phyloP scores from a whole-genome alignment of 768 basidiomycete species.

The Fomitopsis pulvina region DNA sequence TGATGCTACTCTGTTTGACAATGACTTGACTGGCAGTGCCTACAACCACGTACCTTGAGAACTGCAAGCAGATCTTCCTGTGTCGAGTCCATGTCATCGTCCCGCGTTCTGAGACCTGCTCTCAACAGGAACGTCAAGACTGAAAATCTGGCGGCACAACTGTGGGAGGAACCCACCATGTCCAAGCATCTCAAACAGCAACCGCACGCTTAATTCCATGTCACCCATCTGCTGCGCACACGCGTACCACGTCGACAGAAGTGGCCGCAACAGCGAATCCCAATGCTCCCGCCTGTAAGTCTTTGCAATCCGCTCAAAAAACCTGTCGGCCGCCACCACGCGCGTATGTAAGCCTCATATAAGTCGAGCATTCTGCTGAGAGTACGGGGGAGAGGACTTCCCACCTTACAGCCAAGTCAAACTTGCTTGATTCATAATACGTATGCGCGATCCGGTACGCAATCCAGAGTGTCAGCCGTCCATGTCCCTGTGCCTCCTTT shows the following conservation, averaged over 20 bases:
- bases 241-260: conserved; percentile 75
- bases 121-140: not conserved
- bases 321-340: conserved; percentile 37
- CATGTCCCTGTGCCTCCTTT: conserved; percentile 44
- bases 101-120: conserved; percentile 28
- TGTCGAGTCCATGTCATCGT: conserved; percentile 42
- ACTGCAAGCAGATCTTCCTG: conserved; percentile 72
- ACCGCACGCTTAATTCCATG: conserved; percentile 64
- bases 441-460: conserved; percentile 87
- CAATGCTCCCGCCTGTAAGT: conserved; percentile 85
- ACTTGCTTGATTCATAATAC: conserved; percentile 74
- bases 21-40: not conserved
- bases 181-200: conserved; percentile 81
- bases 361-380: not conserved
- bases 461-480: conserved; percentile 82
- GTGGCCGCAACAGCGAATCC: conserved; percentile 64
- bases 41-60: conserved; percentile 45
- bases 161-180: conserved; percentile 44
- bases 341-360: not conserved
- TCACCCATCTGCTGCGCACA: conserved; percentile 77
- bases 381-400: conserved; percentile 12
- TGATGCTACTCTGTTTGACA: not conserved
- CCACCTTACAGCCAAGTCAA: conserved; percentile 83
- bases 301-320: conserved; percentile 88
- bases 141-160: not conserved